Evolutionary conservation across 352 stramenopile genomes (phyloP), one percentile per base, ranked within the genome.

Genomic region (Pythium oligandrum): DNA sequence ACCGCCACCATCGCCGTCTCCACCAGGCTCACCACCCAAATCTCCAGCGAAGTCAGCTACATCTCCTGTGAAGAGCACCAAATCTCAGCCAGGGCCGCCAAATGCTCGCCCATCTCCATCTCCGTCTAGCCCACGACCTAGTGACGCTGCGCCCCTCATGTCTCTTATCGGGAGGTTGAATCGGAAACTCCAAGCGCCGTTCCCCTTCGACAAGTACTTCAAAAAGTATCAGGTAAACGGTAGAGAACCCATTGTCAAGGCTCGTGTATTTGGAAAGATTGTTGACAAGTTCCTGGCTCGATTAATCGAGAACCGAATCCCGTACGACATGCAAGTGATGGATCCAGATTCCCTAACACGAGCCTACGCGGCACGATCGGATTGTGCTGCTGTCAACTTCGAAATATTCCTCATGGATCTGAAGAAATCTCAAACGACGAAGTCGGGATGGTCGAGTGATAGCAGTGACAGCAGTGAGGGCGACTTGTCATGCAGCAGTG

Each of bases 121-220:
- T 26, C 17, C 17, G 17, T 26, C 17, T 26, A 26, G 17, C 17
- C 17, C 17, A 26, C 17, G 17, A 26, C 17, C 17, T 26, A 40
- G 40, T 33, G 17, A n/a, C 26, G 6, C 52, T 8, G 57, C 48
- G 11, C 55, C 48, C 12, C 37, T n/a, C 3, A 58, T 32, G 44
- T 11, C 56, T 2, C n/a, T 12, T 17, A 39, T 39, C 11, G 50
- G 49, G 12, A 49, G 44, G 36, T 52, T 89, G 6, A 84, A 88
- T 40, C 46, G 34, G n/a, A 72, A 73, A 32, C 48, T 89, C 5
- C 49, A 50, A 4, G 67, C 74, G 5, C 58, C 51, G 10, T 92
- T 92, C 52, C 75, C 76, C 0, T 92, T 92, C 51, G 75, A 74
- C 5, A 88, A 86, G 56, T 92, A 92, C 52, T 82, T 90, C 33